Conservation (phyloP, 2,329 filamentous ascomycete species). For the Zarea fungicola region DNA sequence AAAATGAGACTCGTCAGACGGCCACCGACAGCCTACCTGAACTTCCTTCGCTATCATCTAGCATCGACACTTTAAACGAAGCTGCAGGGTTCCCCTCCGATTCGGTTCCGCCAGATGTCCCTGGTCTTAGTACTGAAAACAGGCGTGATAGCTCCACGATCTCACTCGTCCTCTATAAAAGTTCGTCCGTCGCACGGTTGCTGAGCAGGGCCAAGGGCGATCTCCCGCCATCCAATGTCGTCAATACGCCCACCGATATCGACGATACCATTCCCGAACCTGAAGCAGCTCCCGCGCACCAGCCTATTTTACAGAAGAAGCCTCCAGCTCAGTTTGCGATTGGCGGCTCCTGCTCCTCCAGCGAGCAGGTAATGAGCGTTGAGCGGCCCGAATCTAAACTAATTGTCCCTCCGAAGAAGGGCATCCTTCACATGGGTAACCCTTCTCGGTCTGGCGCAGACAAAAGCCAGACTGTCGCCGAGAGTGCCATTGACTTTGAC, state of each 20-base stretch:
- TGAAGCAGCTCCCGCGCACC: constrained; percentile 51
- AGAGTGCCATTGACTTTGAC: constrained; percentile 51
- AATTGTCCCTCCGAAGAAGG: constrained; percentile 27
- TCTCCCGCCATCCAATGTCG: no score
- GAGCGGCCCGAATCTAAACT: constrained; percentile 35
- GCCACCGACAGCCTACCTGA: constrained; percentile 40
- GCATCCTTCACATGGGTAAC: constrained; percentile 48
- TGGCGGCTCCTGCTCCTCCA: constrained; percentile 76
- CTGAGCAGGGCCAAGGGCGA: constrained; percentile 29
- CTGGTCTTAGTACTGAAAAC: constrained; percentile 61
- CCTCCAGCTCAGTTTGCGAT: constrained; percentile 59
- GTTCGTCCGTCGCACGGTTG: constrained; percentile 30
- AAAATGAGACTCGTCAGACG: constrained; percentile 62
- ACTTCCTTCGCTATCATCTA: constrained; percentile 69
- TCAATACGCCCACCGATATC: constrained; percentile 42
- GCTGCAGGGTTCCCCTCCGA: constrained; percentile 52
- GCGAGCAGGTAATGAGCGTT: constrained; percentile 44
- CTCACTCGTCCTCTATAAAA: constrained; percentile 52
- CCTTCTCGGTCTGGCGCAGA: constrained; percentile 74
- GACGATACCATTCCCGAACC: constrained; percentile 57
- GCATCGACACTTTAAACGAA: constrained; percentile 67
- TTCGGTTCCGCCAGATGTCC: constrained; percentile 52
- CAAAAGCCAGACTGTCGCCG: constrained; percentile 70
- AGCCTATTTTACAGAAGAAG: constrained; percentile 65
- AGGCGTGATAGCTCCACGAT: constrained; percentile 86